Conservation (phyloP, 2,329 filamentous ascomycete genomes). For the Xylariaceae sp. region DNA sequence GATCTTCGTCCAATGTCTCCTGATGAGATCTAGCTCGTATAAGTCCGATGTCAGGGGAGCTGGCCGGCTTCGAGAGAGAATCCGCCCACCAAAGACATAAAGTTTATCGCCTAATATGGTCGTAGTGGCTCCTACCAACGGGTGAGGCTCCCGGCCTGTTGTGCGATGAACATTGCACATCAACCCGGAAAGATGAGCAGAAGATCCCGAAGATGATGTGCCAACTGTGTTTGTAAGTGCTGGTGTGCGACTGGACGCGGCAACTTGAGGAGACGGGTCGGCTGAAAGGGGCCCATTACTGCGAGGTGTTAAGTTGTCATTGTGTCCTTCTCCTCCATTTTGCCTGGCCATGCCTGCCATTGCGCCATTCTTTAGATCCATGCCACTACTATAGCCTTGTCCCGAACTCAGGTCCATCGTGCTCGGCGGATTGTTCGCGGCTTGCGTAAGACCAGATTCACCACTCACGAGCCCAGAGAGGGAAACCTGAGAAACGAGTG, state of each 20-base stretch:
- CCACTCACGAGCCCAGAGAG: too few species aligned
- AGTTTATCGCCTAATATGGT: conserved; percentile 93
- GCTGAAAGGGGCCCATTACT: conserved; percentile 53
- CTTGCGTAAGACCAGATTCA: too few species aligned
- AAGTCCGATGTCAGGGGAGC: conserved; percentile 80
- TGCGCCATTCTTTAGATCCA: too few species aligned
- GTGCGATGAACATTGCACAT: conserved; percentile 77
- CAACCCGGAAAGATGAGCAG: conserved; percentile 59
- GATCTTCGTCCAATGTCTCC: conserved; percentile 88
- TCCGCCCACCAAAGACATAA: conserved; percentile 91
- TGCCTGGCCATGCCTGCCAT: conserved; percentile 39
- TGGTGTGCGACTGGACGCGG: conserved; percentile 38
- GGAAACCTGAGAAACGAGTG: conserved; percentile 10
- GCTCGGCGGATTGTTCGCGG: conserved; percentile 27
- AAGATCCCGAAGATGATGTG: conserved; percentile 44
- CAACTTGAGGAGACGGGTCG: conserved; percentile 52
- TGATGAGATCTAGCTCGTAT: conserved; percentile 88
- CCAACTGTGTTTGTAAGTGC: conserved; percentile 37
- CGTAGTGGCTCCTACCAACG: conserved; percentile 90
- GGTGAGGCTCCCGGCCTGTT: conserved; percentile 85
- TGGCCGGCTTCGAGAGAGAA: conserved; percentile 78
- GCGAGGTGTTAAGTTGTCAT: conserved; percentile 47
- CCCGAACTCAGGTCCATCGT: conserved; percentile 43
- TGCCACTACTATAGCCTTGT: conserved; percentile 43
- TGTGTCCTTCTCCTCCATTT: conserved; percentile 44